Base-by-base conservation (phyloP, 2,329 filamentous ascomycete species). In the Aspergillus tamarii region DNA sequence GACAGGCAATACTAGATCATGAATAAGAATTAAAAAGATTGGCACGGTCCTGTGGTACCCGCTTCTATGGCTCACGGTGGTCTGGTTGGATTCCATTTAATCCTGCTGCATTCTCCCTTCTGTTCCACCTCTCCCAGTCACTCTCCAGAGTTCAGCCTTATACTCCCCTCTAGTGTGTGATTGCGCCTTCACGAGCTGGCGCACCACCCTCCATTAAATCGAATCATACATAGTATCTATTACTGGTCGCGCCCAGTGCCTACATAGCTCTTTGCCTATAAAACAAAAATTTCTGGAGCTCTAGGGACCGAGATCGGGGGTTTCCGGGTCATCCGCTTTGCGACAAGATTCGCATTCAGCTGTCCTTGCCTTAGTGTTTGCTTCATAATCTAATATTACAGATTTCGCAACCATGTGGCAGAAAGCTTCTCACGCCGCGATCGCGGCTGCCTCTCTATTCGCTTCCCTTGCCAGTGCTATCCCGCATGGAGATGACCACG, bases 401-500 rank as follows among this genome's bases (percentile, higher is more conserved):
- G 36, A 12, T 26, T 63, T 23, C 39, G 52, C 48, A 45, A 55
- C 48, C 57, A 77, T 77, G 75, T 67, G 71, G 64, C 66, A 63
- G 54, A 63, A 66, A 66, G 62, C 63, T 62, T 65, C 67, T 62
- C 72, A 64, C 53, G 68, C 69, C 67, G 72, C 75, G 36, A 65
- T 76, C 21, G 73, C 68, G 64, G 74, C 72, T 53, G 63, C 69
- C 26, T 66, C 73, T 26, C 61, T 77, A n/a, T 60, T 80, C 41
- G 71, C 69, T 34, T 69, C 73, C 11, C 63, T 74, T 39, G 73
- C 71, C 45, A 75, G 69, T 60, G 77, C 72, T 26, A 60, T 76
- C 50, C 70, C 77, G 10, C 77, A 79, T 61, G 73, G 73, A 41
- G 73, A 75, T 55, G 73, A 76, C 55, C 73, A 72, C 41, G 66